These are phyloP conservation scores for Lavandula angustifolia DNA, from an alignment of 257 asterid species.

Conservation along the genomic window DNA sequence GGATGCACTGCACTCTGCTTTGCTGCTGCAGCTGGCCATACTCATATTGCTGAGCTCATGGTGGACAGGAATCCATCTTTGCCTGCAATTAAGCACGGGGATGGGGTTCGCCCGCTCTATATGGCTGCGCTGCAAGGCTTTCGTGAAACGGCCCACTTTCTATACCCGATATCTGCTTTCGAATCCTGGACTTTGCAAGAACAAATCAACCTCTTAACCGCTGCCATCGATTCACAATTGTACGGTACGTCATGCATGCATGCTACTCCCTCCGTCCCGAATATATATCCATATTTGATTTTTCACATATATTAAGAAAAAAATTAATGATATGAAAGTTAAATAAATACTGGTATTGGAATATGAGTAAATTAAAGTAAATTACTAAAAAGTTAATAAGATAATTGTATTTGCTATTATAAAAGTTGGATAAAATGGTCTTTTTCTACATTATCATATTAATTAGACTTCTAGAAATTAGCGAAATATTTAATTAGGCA, in stretches of 20 bases:
- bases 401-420: too few relatives aligned
- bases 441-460: too few relatives aligned
- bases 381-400: too few relatives aligned
- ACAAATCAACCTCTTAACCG: slow-evolving; percentile 24
- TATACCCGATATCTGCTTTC: slow-evolving; percentile 5
- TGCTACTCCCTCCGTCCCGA: too few relatives aligned
- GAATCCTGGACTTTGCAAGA: slow-evolving; percentile 6
- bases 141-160: slow-evolving; percentile 24
- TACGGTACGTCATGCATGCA: slow-evolving; percentile 23
- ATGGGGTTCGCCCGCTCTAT: slow-evolving; percentile 32
- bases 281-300: too few relatives aligned
- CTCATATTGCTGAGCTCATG: slow-evolving; percentile 27
- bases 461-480: too few relatives aligned
- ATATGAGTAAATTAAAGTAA: too few relatives aligned
- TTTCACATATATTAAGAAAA: too few relatives aligned
- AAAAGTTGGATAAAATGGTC: too few relatives aligned
- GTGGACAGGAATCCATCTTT: background rate
- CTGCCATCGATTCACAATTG: slow-evolving; percentile 28
- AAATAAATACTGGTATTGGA: too few relatives aligned
- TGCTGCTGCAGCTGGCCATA: slow-evolving; percentile 45
- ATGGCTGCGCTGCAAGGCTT: slow-evolving; percentile 39
- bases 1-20: slow-evolving; percentile 41
- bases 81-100: slow-evolving; percentile 1
- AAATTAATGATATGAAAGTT: too few relatives aligned
- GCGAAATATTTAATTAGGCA: too few relatives aligned